Base-by-base conservation (phyloP, 306 rosid species). In the Oxytropis ochrocephala region DNA sequence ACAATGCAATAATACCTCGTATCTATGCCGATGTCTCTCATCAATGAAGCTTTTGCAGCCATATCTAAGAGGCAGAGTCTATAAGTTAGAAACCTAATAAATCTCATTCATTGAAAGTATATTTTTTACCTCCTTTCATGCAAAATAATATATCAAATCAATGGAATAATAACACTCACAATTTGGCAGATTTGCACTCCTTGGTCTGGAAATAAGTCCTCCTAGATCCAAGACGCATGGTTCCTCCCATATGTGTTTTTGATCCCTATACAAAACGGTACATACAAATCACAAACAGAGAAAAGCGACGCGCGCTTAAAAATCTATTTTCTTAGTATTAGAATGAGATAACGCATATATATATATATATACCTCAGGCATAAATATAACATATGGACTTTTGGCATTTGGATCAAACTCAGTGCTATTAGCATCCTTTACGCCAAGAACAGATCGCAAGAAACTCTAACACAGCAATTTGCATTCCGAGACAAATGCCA, bases 401-500 rank as follows among this genome's bases (percentile, higher is more conserved):
- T 76, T 78, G 11, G 99, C 81, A 48, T 84, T 64, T 5, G 86
- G 82, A 72, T 88, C 89, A 78, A 94, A 87, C 81, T 94, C 98
- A 33, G 95, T 88, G 83, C 98, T 94, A 63, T 84, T 78, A 7
- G 97, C 97, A 78, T 94, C 97, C 17, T 56, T 73, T 38, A 88
- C 76, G 72, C 97, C 88, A 24, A 90, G 94, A 78, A 87, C 82
- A 78, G 96, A 94, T 68, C 84, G 81, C 94, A 78, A n/a, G n/a
- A n/a, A 77, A 85, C 70, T 94, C 98, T 73, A 94, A 76, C 49
- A 94, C 97, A 72, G 98, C 95, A 67, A 87, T 69, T 77, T 94
- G 98, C 98, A 94, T 85, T 75, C 98, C 98, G 13, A 94, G 83
- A 38, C 97, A 94, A 63, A 94, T 94, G 47, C 98, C 98, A 1